Base-by-base conservation (phyloP, 176 grass and related monocot genomes). In the Alloteropsis semialata region DNA sequence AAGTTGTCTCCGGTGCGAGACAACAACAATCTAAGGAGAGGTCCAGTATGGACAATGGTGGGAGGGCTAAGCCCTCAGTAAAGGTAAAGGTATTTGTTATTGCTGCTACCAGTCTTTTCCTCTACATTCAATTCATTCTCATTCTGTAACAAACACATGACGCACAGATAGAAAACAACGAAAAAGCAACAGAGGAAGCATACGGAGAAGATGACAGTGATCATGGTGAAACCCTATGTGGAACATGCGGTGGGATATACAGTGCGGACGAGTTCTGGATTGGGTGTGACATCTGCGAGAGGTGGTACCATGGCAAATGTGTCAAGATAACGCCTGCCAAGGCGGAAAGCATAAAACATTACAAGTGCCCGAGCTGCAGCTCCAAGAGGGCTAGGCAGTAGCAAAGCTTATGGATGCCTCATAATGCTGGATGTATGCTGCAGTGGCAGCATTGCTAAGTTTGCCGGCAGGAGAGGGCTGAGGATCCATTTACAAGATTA, bases 231-330 rank as follows among this genome's bases (percentile, higher is more conserved):
- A 91, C 92, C 37, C 84, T 91, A 21, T 89, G 92, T 8, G 92
- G 92, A 39, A 87, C 87, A 18, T 89, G 92, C 15, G 82, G 90
- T 73, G 87, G 93, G 32, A 89, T 77, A 62, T 90, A 95, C 32
- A 92, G 60, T 13, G 87, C 90, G 6, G 82, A 90, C n/a, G 92
- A 94, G 80, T 94, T 94, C 44, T 91, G 92, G 92, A 94, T 91
- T 37, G 87, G 86, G 0, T 94, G 92, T 25, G 92, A 94, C 59
- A 72, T 89, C 42, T 94, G 92, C 18, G 86, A 91, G 50, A 88
- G 92, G 65, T 94, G 92, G 92, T 94, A 86, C 56, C 92, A 94
- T 30, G 92, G 92, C 18, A 91, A 91, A 57, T 91, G 92, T 34
- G 92, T 94, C 27, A 90, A 92, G 84, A 92, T 90, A 67, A 92